Evolutionary conservation across 1,284 basidiomycete species (phyloP), one percentile per base, ranked within the genome.

Genomic region (Entoloma clypeatum): DNA sequence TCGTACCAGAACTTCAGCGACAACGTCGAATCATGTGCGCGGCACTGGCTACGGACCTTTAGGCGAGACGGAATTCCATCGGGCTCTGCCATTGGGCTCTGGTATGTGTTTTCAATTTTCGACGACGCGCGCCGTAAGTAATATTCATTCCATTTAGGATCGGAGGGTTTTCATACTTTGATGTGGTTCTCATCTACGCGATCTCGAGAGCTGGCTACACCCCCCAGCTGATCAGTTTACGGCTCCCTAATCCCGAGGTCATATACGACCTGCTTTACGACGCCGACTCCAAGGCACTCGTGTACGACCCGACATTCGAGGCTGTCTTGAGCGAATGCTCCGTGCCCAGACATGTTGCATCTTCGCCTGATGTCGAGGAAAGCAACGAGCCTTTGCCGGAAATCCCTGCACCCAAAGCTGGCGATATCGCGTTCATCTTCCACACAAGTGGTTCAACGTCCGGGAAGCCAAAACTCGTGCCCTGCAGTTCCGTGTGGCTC

Each of bases 371-470:
- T 26, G 57, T 67, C 44, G 55, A 61, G 11, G 47, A 54, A 19
- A 55, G 58, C 30, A 51, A 56, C 36, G 59, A 63, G 7, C 36
- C 61, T 25, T 55, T 81, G 11, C 74, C 76, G 21, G 57, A 62
- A 10, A 54, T 77, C 26, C 60, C 62, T 36, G 18, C 41, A n/a
- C 56, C 54, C 9, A 48, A 50, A 22, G 54, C 61, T 43, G 67
- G 65, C 19, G 67, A 75, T 46, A 63, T 65, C 9, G 67, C 71
- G 7, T 77, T 82, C 62, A 69, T 81, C 40, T 81, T 81, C 60
- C 81, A 84, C 54, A 83, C 81, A 3, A 79, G 77, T 45, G 81
- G 81, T 19, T 80, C 79, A 35, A 83, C 79, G 14, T 80, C 79
- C 18, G 81, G 81, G 22, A 73, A 70, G 35, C 81, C 81, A 2